Evolutionary conservation across 2,329 filamentous ascomycete species (phyloP), one percentile per base, ranked within the genome.

Genomic region (Blumeria hordei): DNA sequence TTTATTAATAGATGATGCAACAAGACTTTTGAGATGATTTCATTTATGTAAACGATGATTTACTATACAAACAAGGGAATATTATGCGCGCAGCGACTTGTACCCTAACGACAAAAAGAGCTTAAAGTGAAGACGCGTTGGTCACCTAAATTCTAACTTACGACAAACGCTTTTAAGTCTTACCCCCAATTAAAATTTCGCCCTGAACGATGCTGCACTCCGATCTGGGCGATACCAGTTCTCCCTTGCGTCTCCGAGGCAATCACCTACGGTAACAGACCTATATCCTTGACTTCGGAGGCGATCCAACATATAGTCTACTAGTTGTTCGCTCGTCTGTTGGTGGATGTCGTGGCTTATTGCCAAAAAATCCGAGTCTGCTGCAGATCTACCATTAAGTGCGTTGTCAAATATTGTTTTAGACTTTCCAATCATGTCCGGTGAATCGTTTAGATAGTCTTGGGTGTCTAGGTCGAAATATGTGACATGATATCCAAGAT

Each of bases 391-490:
- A 0, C 55, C 56, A 2, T 55, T 50, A n/a, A 63, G 43, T 3
- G 58, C 54, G 6, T 53, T 49, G 33, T 59, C 55, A 35, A 64
- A 64, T 11, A 68, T 69, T 54, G 69, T 64, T 62, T 72, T 70
- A 33, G 70, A 66, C 55, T 69, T 69, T 59, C 70, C 67, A 52
- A 74, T 73, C 57, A 68, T 61, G 11, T 61, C 62, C 5, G 71
- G 67, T 21, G 62, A 62, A 47, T 68, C 67, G 56, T 74, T 69
- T 55, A 72, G 65, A 59, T 74, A 74, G 60, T 74, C 72, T 54
- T 71, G 67, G 6, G 73, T 75, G 57, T 75, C 72, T 39, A 74
- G 56, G 28, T 61, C 68, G 57, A 73, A 74, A 60, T 73, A 73
- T 33, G 67, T 68, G 55, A 71, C 62, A 58, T 74, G 71, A 61